Base-by-base conservation (phyloP, 164 flowering plant genomes). In the Hamamelis virginiana region DNA sequence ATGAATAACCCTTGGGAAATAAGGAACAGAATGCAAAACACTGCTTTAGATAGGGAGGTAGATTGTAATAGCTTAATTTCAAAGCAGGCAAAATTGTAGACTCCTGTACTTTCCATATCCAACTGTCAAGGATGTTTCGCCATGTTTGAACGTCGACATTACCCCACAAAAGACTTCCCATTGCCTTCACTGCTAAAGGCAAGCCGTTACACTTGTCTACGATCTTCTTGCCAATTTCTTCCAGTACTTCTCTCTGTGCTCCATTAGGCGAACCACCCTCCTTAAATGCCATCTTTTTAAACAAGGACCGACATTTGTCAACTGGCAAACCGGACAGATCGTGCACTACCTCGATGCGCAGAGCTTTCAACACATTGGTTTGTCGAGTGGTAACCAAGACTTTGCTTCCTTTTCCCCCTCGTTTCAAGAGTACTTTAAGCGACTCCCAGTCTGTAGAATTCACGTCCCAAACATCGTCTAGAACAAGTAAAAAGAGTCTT, bases 21-120 rank as follows among this genome's bases (percentile, higher is more conserved):
- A 80, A 19, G 10, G 77, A 74, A 18, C 77, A 77, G 26, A 53
- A 80, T 23, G 46, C 65, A 62, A 80, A 76, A 33, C 84, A 81
- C 18, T 10, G 67, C 53, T 71, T 81, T 27, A 75, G 66, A 33
- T 75, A n/a, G 4, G 66, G 26, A 23, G 79, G 69, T 9, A 77
- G 68, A 21, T 73, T 22, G n/a, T 65, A 14, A 47, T 69, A 73
- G 58, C 74, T 80, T 52, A 75, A 63, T 33, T 48, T 67, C 18
- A 79, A 41, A 26, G 66, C 62, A 9, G 72, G 62, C 55, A 69
- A 1, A n/a, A 79, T 64, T 10, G 66, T 67, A 59, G 16, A 14
- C n/a, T 62, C 59, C 50, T 70, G 52, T 21, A 66, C 8, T 19
- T 59, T 47, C 66, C 67, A 59, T 0, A 71, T 65, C 12, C 68